Evolutionary conservation across 495 filamentous ascomycete species (phyloP).

Genomic region (Penicillium manginii): DNA sequence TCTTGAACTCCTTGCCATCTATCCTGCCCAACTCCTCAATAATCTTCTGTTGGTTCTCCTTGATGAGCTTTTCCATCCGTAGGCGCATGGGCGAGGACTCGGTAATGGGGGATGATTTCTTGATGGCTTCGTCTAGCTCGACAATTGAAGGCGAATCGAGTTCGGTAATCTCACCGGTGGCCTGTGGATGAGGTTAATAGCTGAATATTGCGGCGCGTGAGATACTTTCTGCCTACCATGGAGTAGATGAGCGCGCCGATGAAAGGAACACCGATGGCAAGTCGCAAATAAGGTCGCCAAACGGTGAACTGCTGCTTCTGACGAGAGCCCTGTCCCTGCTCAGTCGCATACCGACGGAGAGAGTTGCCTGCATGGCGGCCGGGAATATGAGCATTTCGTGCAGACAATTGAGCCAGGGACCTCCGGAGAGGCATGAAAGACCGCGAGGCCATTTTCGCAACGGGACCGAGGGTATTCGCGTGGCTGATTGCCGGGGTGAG

Average conservation of each 20-base stretch:
- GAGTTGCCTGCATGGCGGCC: slow-evolving; percentile 22
- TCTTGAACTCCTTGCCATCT: slow-evolving; percentile 78
- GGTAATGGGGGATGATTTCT: slow-evolving; percentile 44
- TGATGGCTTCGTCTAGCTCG: slow-evolving; percentile 50
- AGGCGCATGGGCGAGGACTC: slow-evolving; percentile 90
- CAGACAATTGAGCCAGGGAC: slow-evolving; percentile 34
- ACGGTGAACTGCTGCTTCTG: slow-evolving; percentile 45
- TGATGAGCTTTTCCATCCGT: slow-evolving; percentile 95
- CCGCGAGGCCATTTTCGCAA: slow-evolving; percentile 40
- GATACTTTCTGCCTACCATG: slow-evolving; percentile 53
- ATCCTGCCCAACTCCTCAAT: slow-evolving; percentile 77
- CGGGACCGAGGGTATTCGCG: slow-evolving; percentile 18
- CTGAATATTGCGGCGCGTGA: not conserved
- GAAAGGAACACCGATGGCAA: slow-evolving; percentile 65
- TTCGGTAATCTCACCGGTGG: slow-evolving; percentile 54
- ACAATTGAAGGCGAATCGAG: slow-evolving; percentile 62
- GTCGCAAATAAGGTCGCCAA: slow-evolving; percentile 56
- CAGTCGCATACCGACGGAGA: slow-evolving; percentile 38
- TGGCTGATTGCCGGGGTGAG: slow-evolving; percentile 17
- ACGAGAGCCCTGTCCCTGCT: slow-evolving; percentile 27
- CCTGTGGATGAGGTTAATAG: slow-evolving; percentile 31
- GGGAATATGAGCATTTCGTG: slow-evolving; percentile 27
- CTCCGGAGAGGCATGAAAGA: slow-evolving; percentile 46
- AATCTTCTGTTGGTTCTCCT: slow-evolving; percentile 86
- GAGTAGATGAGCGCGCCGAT: slow-evolving; percentile 66